Base-by-base conservation (phyloP, 2,329 filamentous ascomycete genomes). In the Trichoderma sp. region DNA sequence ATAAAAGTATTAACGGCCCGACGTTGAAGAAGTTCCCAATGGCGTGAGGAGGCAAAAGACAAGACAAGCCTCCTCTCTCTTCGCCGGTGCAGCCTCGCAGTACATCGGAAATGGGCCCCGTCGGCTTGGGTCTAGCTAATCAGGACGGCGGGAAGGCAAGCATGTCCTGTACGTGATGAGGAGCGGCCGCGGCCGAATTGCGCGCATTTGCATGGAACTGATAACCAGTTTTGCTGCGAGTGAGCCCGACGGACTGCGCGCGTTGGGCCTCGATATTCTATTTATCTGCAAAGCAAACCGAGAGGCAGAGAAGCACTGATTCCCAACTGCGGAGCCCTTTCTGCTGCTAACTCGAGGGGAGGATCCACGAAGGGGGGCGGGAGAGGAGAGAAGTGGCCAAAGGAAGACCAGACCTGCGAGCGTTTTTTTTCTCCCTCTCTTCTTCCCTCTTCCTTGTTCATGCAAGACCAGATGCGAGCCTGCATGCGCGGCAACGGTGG, bases 321-420 rank as follows among this genome's bases (percentile, higher is more conserved):
- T 64, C 59, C 68, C 68, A 70, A 70, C 59, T 70, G 68, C 68
- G 68, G 68, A 70, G 68, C 66, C 66, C 17, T 23, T 62, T 34
- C 43, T 61, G n/a, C 53, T 50, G 67, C 57, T 36, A 50, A 36
- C 57, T 23, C 12, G 57, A 5, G 26, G 12, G 12, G 28, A 11
- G 66, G 30, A 50, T 61, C 66, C 66, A 66, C 64, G 64, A 28
- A 32, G 32, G 12, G 63, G 17, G 15, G 55, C 17, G 2, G 26
- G 15, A 26, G 7, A 30, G 26, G 28, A 7, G 53, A 30, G 26
- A 26, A 26, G 58, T 36, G 11, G n/a, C 12, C 17, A 34, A 47
- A 36, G 9, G 50, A 30, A 26, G 17, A 23, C 13, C 34, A n/a
- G 17, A 39, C 9, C 30, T 36, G 65, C 53, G 65, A 68, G 17